phyloP scores from a whole-genome alignment of 495 filamentous ascomycete genomes.

The Clohesyomyces aquaticus region DNA sequence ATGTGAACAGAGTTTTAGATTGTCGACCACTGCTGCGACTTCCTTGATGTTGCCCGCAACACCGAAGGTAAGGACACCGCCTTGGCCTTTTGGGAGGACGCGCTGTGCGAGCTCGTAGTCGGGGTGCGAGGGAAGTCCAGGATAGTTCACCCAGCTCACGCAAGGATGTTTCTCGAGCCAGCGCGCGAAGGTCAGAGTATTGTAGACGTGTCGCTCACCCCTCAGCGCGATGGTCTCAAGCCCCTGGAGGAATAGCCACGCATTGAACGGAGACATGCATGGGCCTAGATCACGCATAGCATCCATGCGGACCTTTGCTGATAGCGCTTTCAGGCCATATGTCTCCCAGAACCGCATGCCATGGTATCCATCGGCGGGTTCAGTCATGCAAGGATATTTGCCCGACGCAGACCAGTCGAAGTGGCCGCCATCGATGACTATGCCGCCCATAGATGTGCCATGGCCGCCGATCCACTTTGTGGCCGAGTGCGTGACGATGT shows the following conservation, averaged over 20 bases:
- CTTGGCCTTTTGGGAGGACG: constrained; percentile 47
- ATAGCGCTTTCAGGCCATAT: constrained; percentile 48
- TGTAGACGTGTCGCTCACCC: constrained; percentile 48
- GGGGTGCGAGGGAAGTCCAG: constrained; percentile 48
- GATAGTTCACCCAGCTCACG: constrained; percentile 51
- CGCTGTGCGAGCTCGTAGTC: constrained; percentile 49
- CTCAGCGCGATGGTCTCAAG: constrained; percentile 49
- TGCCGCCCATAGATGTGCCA: constrained; percentile 52
- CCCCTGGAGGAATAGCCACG: constrained; percentile 51
- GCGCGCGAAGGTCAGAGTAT: constrained; percentile 48
- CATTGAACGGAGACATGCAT: constrained; percentile 50
- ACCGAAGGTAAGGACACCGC: constrained; percentile 51
- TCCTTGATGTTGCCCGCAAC: constrained; percentile 51
- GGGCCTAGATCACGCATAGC: constrained; percentile 51
- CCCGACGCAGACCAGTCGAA: constrained; percentile 51
- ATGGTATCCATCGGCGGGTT: constrained; percentile 50
- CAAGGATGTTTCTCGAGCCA: constrained; percentile 49
- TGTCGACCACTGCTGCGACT: constrained; percentile 51
- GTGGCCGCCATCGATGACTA: constrained; percentile 51
- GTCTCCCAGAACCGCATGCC: constrained; percentile 53
- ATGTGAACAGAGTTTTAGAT: constrained; percentile 50
- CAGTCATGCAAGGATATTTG: constrained; percentile 51
- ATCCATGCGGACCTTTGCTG: constrained; percentile 51
- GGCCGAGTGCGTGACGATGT: constrained; percentile 51
- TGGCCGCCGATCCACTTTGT: constrained; percentile 54